Base-by-base conservation (phyloP, 257 asterid species). In the Capsicum rhomboideum region DNA sequence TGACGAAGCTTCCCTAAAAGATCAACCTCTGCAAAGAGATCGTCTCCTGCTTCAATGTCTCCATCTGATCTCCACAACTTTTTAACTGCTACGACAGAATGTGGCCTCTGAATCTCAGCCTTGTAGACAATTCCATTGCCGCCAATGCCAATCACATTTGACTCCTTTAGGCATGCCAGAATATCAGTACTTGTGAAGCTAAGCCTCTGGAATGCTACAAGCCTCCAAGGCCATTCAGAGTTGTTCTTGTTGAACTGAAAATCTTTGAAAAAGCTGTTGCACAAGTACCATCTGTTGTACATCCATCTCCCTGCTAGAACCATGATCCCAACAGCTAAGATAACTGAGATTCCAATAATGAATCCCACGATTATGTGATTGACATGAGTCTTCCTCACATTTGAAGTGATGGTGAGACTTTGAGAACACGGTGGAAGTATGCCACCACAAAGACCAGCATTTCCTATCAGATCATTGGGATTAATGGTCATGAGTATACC, bases 141-240 rank as follows among this genome's bases (percentile, higher is more conserved):
- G 0, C 98, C 98, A 12, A 88, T 79, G 46, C 98, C 98, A 4
- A 94, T 87, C 86, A 94, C 91, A 77, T 93, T 94, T 44, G 94
- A 85, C 82, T 94, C 98, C 82, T 91, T 94, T 34, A 94, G 31
- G 74, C 94, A 90, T 0, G 92, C 56, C 4, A 93, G 86, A 29
- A 94, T 91, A 12, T 94, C 98, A 4, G 85, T 37, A 52, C 92
- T 90, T 0, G 97, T 89, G 92, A 93, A 94, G 55, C 87, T 82
- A 5, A 94, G 90, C 92, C 95, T 91, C 85, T 93, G 98, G 75
- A 93, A 93, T 31, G 95, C 95, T 7, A 93, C 93, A 4, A 94
- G 90, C 88, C 95, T 90, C 97, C 97, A 94, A 12, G 98, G 97
- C 97, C 97, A 93, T 63, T 91, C 95, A 0, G 93, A 82, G 86